Evolutionary conservation across 768 basidiomycete species (phyloP), one percentile per base, ranked within the genome.

Genomic region (Boletus eberwhitei): DNA sequence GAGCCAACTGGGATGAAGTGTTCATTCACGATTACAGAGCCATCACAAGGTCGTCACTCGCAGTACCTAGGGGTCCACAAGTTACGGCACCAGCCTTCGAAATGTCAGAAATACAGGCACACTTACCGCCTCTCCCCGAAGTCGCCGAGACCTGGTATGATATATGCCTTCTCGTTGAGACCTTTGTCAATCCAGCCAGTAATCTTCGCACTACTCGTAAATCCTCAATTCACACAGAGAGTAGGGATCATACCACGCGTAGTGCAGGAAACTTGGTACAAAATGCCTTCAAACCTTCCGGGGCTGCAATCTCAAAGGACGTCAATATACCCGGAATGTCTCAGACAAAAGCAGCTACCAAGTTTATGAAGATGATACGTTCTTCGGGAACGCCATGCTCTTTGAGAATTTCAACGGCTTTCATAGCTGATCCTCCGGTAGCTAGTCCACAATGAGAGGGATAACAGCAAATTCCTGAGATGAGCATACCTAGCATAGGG

Each of bases 111-210:
- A 19, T 26, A 37, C 4, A 14, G 36, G 17, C 14, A 37, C 14
- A 37, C 73, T 57, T 62, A 87, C 89, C 91, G 86, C 67, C 91
- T 76, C 69, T 96, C 94, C 48, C 94, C 94, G 69, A 98, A 98
- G 69, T 98, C 94, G n/a, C 94, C 94, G n/a, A 98, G 77, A 29
- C 94, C 93, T 8, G 93, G 93, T 52, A 94, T 84, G 61, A 95
- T 95, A 66, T 88, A 97, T 22, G 90, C 85, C 68, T 87, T 91
- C 53, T 90, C 90, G 61, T 98, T 94, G 48, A 98, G 79, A 5
- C 93, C 90, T 61, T 93, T 75, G 68, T 98, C 94, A 50, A 98
- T 92, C 93, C 94, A 96, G 3, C 94, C 94, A 12, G 94, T 96
- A 50, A 97, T 87, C 89, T 93, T 59, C 5, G 32, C 21, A 49